Evolutionary conservation across 306 rosid genomes (phyloP), one percentile per base, ranked within the genome.

Genomic region (Lagenaria siceraria): DNA sequence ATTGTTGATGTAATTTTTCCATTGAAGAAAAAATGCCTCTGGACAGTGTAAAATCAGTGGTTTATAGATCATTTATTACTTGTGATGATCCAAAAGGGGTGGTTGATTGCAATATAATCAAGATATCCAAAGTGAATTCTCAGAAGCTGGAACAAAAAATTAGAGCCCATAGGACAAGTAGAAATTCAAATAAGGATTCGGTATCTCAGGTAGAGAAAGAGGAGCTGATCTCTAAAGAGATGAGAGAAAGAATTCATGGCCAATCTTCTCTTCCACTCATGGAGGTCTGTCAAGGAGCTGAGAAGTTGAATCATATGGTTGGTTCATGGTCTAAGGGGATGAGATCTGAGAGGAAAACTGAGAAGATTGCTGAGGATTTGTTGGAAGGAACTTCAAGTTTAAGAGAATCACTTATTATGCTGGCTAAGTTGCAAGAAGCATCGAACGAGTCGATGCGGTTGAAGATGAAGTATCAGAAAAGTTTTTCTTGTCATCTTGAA

Each of bases 51-150:
- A 88, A 64, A 85, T 86, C 84, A 86, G 85, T 85, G 78, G 87
- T 88, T 80, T 95, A 88, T 80, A 92, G 87, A 81, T 86, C 97
- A 58, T 88, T 92, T 83, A 79, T 92, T 83, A 82, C 92, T 76
- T 95, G 99, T 87, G 89, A 90, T 69, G 93, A 95, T 85, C 97
- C 97, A 82, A 90, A 86, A 81, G 99, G 97, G 27, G 97, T 92
- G 46, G 92, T 92, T 56, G 90, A 89, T 62, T 95, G 97, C 80
- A 88, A 86, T 78, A 71, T 83, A 77, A 84, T 86, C 58, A 92
- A 87, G 82, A 95, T 75, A 85, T 79, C 82, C 87, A 88, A 86
- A 87, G 81, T 80, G 18, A 74, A 27, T 82, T 82, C 83, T 74
- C 80, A 82, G 65, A 83, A 87, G 76, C 82, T 82, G 83, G 89